These are phyloP conservation scores for Smittium mucronatum DNA, from an alignment of 371 early-diverging fungal genomes.

Conservation along the genomic window DNA sequence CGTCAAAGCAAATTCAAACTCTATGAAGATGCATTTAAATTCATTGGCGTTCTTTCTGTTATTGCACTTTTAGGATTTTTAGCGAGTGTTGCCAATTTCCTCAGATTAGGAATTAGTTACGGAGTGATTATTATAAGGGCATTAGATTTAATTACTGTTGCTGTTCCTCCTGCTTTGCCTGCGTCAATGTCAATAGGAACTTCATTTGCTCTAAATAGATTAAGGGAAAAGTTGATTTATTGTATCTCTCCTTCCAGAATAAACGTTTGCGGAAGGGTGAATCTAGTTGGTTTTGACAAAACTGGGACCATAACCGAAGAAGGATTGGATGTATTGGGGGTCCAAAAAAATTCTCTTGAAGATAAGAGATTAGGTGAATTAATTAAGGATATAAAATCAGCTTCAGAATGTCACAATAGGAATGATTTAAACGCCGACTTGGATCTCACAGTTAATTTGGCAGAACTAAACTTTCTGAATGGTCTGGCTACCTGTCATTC, in stretches of 20 bases:
- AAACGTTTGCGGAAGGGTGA: slow-evolving; percentile 90
- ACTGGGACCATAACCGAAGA: slow-evolving; percentile 99
- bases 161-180: slow-evolving; percentile 93
- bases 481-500: slow-evolving; percentile 96
- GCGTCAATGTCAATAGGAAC: slow-evolving; percentile 96
- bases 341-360: slow-evolving; percentile 39
- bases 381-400: background rate
- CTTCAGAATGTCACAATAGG: too few relatives aligned
- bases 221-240: slow-evolving; percentile 73
- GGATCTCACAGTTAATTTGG: slow-evolving; percentile 9
- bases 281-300: slow-evolving; percentile 98
- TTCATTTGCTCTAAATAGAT: slow-evolving; percentile 77
- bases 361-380: background rate
- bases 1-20: slow-evolving; percentile 89
- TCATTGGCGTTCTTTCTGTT: slow-evolving; percentile 75
- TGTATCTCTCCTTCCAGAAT: slow-evolving; percentile 92
- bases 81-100: slow-evolving; percentile 71
- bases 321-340: slow-evolving; percentile 91
- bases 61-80: slow-evolving; percentile 74
- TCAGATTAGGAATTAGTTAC: slow-evolving; percentile 54
- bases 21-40: slow-evolving; percentile 88
- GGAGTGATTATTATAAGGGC: slow-evolving; percentile 68
- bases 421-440: too few relatives aligned
- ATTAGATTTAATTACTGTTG: slow-evolving; percentile 85
- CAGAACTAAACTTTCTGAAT: slow-evolving; percentile 37